A percentile compares a stretch with the other conserved stretches of the same genome.
phyloP scores from a whole-genome alignment of 1,284 basidiomycete species.

The Cutaneotrichosporon sp. region DNA sequence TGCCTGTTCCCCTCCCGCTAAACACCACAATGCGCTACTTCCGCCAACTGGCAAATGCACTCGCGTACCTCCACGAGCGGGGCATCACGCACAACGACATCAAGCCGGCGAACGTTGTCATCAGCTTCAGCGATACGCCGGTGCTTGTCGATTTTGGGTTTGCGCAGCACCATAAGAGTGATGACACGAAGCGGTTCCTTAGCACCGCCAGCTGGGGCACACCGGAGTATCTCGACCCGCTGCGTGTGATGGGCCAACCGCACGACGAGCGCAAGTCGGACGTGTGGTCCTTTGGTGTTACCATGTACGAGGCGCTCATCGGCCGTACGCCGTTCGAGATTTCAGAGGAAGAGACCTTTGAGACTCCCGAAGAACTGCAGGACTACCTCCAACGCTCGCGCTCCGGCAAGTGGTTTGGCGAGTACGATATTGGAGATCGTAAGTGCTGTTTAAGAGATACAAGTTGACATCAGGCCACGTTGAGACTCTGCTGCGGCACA shows the following conservation, averaged over 20 bases:
- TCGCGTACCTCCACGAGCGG: slow-evolving; percentile 78
- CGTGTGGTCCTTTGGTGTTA: slow-evolving; percentile 82
- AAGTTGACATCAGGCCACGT: slow-evolving; percentile 24
- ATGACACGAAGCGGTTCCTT: slow-evolving; percentile 60
- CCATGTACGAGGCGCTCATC: slow-evolving; percentile 84
- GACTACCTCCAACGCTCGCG: slow-evolving; percentile 76
- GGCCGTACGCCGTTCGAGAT: slow-evolving; percentile 88
- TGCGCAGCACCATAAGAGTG: slow-evolving; percentile 56
- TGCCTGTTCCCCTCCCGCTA: slow-evolving; percentile 79
- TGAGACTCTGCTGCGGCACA: slow-evolving; percentile 35
- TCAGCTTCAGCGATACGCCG: slow-evolving; percentile 66
- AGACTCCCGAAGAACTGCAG: slow-evolving; percentile 71
- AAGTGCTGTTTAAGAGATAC: slow-evolving; percentile 9
- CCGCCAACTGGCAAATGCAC: slow-evolving; percentile 71
- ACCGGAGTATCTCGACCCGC: slow-evolving; percentile 87
- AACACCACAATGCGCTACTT: slow-evolving; percentile 75
- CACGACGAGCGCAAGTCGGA: slow-evolving; percentile 91
- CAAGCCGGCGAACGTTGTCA: slow-evolving; percentile 87
- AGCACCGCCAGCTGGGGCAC: slow-evolving; percentile 82
- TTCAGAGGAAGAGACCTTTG: slow-evolving; percentile 70
- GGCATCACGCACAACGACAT: slow-evolving; percentile 93
- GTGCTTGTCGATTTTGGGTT: slow-evolving; percentile 90
- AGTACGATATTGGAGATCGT: slow-evolving; percentile 64
- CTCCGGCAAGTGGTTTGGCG: slow-evolving; percentile 73
- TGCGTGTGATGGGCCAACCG: slow-evolving; percentile 72